A percentile compares a stretch with the other conserved stretches of the same genome.
Evolutionary conservation across 106 monocot genomes (phyloP).

Genomic region (Triglochin maritima): DNA sequence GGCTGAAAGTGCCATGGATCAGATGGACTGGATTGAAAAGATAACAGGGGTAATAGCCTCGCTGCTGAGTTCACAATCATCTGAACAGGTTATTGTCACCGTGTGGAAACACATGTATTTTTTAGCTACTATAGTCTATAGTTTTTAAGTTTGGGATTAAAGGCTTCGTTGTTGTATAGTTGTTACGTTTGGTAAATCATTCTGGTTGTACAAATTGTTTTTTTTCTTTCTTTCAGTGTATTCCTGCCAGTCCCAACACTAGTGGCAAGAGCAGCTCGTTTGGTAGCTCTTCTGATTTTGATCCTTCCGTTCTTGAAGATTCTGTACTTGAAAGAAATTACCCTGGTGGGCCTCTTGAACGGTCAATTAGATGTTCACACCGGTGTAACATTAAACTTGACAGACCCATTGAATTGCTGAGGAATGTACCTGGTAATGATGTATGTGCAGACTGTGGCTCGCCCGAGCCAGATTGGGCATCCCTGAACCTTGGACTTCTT

Average conservation of each 20-base stretch:
- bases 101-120: background rate
- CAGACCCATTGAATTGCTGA: constrained; percentile 68
- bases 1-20: constrained; percentile 98
- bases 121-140: too few species aligned
- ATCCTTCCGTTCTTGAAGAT: constrained; percentile 51
- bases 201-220: background rate
- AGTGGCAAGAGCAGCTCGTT: constrained; percentile 57
- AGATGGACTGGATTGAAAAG: constrained; percentile 99
- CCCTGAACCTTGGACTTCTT: constrained; percentile 94
- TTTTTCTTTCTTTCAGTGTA: constrained; percentile 23
- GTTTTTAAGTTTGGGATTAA: background rate
- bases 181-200: too few species aligned
- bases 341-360: constrained; percentile 38
- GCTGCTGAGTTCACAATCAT: constrained; percentile 83
- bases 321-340: constrained; percentile 35
- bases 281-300: constrained; percentile 67
- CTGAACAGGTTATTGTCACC: constrained; percentile 57
- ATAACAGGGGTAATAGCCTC: constrained; percentile 99
- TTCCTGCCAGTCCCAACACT: constrained; percentile 47
- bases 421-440: constrained; percentile 78
- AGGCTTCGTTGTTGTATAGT: too few species aligned
- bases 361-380: constrained; percentile 37
- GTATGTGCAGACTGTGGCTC: constrained; percentile 91
- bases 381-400: constrained; percentile 47
- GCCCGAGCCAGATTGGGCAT: constrained; percentile 94